Evolutionary conservation across 2,329 filamentous ascomycete species (phyloP).

Genomic region (Westerdykella ornata): DNA sequence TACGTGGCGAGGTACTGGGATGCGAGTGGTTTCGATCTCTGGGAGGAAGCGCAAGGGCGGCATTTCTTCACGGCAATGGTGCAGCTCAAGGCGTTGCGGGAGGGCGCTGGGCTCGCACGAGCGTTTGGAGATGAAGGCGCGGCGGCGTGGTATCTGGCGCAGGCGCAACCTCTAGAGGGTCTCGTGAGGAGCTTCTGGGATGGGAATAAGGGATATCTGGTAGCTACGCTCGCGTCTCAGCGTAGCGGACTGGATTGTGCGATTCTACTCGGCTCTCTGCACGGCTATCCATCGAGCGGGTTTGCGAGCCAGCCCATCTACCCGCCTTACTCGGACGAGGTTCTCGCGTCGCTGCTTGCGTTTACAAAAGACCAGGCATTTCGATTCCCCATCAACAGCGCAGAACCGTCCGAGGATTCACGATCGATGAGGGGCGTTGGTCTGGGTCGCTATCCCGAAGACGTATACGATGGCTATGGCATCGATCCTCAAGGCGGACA

Average conservation of each 20-base stretch:
- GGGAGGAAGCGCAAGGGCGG: constrained; percentile 42
- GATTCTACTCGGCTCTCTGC: constrained; percentile 35
- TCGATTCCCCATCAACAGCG: constrained; percentile 37
- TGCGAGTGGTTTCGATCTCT: constrained; percentile 39
- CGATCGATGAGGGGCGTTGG: constrained; percentile 28
- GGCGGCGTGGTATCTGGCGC: constrained; percentile 34
- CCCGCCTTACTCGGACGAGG: constrained; percentile 35
- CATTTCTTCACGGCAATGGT: constrained; percentile 40
- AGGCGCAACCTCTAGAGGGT: constrained; percentile 30
- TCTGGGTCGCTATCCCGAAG: constrained; percentile 41
- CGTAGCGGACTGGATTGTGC: constrained; percentile 36
- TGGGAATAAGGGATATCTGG: constrained; percentile 30
- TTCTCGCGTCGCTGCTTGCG: constrained; percentile 33
- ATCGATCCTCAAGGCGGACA: constrained; percentile 30
- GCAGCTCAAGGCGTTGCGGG: constrained; percentile 31
- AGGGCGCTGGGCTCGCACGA: constrained; percentile 31
- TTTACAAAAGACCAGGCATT: constrained; percentile 30
- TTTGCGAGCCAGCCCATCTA: constrained; percentile 18
- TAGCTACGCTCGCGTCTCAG: constrained; percentile 31
- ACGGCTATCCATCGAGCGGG: constrained; percentile 20
- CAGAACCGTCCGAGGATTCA: constrained; percentile 10
- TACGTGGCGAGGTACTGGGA: constrained; percentile 41
- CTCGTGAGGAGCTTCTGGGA: constrained; percentile 37
- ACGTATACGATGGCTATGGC: constrained; percentile 37
- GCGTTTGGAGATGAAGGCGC: constrained; percentile 35